Conservation (phyloP, 2,329 filamentous ascomycete genomes). For the Neonectria neomacrospora region DNA sequence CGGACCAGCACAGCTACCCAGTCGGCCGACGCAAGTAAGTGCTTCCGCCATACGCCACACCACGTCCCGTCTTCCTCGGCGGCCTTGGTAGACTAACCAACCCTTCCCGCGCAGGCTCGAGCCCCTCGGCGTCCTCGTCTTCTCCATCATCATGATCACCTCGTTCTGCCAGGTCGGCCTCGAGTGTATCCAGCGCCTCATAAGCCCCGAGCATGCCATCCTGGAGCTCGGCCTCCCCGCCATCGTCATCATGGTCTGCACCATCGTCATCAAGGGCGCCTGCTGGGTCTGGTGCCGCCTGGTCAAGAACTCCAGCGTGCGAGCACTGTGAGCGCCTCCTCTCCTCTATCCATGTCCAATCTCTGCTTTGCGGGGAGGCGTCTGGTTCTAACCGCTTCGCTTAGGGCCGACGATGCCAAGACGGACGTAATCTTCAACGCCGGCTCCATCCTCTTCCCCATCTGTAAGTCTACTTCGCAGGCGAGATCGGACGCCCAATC, state of each 20-base stretch:
- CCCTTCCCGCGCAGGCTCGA: constrained; percentile 66
- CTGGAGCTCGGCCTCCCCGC: constrained; percentile 79
- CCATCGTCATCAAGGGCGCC: constrained; percentile 82
- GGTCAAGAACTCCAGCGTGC: constrained; percentile 86
- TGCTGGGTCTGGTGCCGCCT: constrained; percentile 91
- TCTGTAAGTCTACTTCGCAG: constrained; percentile 57
- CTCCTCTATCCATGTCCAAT: constrained; percentile 14
- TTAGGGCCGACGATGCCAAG: constrained; percentile 62
- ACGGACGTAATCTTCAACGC: constrained; percentile 91
- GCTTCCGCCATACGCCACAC: constrained; percentile 4
- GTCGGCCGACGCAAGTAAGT: constrained; percentile 74
- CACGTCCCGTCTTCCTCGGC: background rate
- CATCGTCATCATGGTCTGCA: constrained; percentile 82
- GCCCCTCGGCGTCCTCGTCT: constrained; percentile 82
- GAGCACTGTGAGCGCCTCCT: constrained; percentile 70
- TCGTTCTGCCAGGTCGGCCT: constrained; percentile 83
- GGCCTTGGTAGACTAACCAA: constrained; percentile 32
- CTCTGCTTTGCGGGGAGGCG: constrained; percentile 10
- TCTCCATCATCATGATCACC: constrained; percentile 87
- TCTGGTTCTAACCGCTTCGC: constrained; percentile 27
- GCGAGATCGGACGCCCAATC: constrained; percentile 14
- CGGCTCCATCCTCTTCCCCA: constrained; percentile 88
- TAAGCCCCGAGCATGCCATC: constrained; percentile 69
- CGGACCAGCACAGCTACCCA: constrained; percentile 80
- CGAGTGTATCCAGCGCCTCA: constrained; percentile 74